Base-by-base conservation (phyloP, 2,329 filamentous ascomycete genomes). In the Sarocladium strictum region DNA sequence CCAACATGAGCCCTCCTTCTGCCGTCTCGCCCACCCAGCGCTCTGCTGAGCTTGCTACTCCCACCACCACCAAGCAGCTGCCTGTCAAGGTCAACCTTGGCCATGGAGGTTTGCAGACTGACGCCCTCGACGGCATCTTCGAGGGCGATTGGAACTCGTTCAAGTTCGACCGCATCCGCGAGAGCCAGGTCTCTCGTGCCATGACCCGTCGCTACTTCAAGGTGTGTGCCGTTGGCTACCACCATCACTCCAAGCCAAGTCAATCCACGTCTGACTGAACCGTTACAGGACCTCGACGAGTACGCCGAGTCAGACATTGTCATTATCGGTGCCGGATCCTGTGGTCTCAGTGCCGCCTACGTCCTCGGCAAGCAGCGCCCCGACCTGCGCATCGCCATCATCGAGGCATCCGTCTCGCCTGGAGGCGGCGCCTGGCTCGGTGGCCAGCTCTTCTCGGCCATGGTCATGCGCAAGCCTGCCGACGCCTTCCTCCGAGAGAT, bases 301-400 rank as follows among this genome's bases (percentile, higher is more conserved):
- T 94, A 96, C 67, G 90, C 91, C 69, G 91, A 96, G 76, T 90
- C 88, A 49, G 92, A 96, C 78, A 86, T 96, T 66, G 91, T 96
- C 76, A 96, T 96, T 67, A 81, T 96, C 60, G 91, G 92, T 56
- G 92, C 91, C 29, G 92, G 92, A 50, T 93, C 88, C 27, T 96
- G 91, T 68, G 91, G 91, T 62, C 80, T 96, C 56, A 90, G 85
- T 64, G 83, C 90, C 40, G 91, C 91, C 43, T 96, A 94, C 71
- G 86, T 87, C 60, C 83, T 96, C 45, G 90, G 85, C 62, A 90
- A 86, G 70, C 81, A 86, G 67, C 89, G 91, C 40, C 91, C 91
- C 2, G 90, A 96, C 73, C 80, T 96, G 64, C 91, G 90, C 78
- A 95, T 96, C 69, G 89, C 90, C 67, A 88, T 96, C 67, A 81